Base-by-base conservation (phyloP, 345 rosid species). In the Eucalyptus cladocalyx region DNA sequence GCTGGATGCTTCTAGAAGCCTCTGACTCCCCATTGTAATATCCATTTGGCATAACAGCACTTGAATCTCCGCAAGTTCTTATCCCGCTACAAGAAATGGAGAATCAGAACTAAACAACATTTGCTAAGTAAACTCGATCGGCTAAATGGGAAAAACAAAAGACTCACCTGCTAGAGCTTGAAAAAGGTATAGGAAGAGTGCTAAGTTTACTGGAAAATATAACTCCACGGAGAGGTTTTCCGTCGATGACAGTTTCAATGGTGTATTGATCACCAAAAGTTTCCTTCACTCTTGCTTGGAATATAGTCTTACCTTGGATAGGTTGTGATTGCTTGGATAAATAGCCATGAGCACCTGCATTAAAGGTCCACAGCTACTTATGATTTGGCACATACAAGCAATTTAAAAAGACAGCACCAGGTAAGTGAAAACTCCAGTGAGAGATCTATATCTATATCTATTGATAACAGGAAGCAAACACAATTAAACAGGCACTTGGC, bases 261-360 rank as follows among this genome's bases (percentile, higher is more conserved):
- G 95, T 94, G 93, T 93, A 96, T 86, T 97, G 97, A 92, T 93
- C 93, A 42, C 94, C 93, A 87, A 93, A 94, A 90, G 92, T 93
- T 92, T 97, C 95, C 16, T 94, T 95, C 91, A 97, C 93, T 90
- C 90, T 95, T 54, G 99, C 99, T 87, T 96, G 95, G 93, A 98
- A 98, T 89, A 90, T 90, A 90, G 88, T 94, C 93, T 95, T 98
- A 87, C 95, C 98, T 89, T 94, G 92, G 87, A 87, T 88, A 86
- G 89, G 89, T 34, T 90, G 89, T 88, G 87, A 50, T 91, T 93
- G 86, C 86, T 93, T 85, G 56, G 56, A 53, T 19, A 53, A 17
- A 53, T 19, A 53, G 56, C 56, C 56, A 53, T 94, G 93, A 87
- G 89, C 91, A 88, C 96, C 98, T 96, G 93, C 92, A 90, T 86